Evolutionary conservation across 192 early-diverging fungal species (phyloP).

Genomic region (Coemansia sp.): DNA sequence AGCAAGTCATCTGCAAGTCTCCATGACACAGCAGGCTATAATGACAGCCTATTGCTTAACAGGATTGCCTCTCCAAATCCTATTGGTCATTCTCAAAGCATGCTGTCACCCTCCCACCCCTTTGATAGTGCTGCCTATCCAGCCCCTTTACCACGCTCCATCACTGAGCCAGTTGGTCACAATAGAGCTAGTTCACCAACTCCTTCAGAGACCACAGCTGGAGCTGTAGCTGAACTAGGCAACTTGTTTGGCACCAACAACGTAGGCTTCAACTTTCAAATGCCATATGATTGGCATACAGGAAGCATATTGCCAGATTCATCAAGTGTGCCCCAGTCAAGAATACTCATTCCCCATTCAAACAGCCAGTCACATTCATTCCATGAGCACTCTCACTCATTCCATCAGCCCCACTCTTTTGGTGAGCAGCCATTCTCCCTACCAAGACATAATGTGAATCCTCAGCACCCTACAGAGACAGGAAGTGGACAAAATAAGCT

Average conservation of each 20-base stretch:
- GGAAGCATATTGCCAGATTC: background rate
- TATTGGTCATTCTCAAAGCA: background rate
- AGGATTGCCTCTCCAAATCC: background rate
- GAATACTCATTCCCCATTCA: background rate
- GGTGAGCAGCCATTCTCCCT: constrained; percentile 3
- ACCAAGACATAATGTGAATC: background rate
- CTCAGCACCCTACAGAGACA: background rate
- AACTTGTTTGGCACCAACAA: constrained; percentile 10
- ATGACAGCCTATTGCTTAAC: background rate
- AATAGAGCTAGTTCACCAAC: background rate
- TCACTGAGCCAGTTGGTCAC: background rate
- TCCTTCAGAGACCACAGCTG: background rate
- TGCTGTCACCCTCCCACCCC: background rate
- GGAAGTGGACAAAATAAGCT: constrained; percentile 10
- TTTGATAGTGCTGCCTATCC: background rate
- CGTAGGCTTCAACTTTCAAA: constrained; percentile 20
- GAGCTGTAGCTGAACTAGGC: background rate
- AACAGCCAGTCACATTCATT: background rate
- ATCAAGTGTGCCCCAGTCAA: background rate
- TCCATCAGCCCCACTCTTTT: background rate
- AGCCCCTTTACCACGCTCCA: background rate
- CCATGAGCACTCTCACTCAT: background rate
- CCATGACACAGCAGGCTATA: background rate
- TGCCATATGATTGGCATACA: constrained; percentile 8
- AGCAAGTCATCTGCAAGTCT: constrained; percentile 1